Evolutionary conservation across 306 rosid genomes (phyloP).

Genomic region (Corylus americana): DNA sequence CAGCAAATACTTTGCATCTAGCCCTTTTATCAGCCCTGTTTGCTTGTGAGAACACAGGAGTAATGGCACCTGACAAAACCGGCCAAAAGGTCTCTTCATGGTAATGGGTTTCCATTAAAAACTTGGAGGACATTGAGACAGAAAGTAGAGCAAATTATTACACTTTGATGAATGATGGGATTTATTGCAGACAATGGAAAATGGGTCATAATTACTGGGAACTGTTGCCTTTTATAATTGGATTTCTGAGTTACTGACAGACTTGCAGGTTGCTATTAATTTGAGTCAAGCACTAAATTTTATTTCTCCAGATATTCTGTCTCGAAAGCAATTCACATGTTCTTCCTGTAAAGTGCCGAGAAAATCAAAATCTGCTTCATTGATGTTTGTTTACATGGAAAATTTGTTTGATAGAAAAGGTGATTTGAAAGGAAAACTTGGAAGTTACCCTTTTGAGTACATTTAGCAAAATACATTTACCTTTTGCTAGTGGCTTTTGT

Average conservation of each 20-base stretch:
- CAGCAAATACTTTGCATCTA: neutral
- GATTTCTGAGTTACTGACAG: conserved; percentile 12
- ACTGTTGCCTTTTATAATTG: conserved; percentile 11
- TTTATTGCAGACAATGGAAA: conserved; percentile 31
- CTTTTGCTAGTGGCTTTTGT: conserved; percentile 16
- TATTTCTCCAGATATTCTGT: conserved; percentile 13
- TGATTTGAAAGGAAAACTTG: conserved; percentile 16
- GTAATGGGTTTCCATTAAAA: conserved; percentile 40
- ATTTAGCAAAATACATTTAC: neutral
- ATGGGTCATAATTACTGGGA: conserved; percentile 41
- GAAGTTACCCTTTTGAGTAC: conserved; percentile 13
- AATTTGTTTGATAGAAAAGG: conserved; percentile 15
- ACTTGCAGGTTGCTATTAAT: conserved; percentile 26
- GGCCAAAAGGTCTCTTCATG: conserved; percentile 10
- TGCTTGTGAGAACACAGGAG: conserved; percentile 8
- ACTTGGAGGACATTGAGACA: conserved; percentile 13
- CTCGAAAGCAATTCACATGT: conserved; percentile 8
- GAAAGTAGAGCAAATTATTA: neutral
- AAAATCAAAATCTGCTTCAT: conserved; percentile 7
- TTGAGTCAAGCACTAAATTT: conserved; percentile 14
- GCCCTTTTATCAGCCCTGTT: neutral
- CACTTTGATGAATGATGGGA: neutral
- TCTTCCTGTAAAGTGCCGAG: neutral
- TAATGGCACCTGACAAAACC: conserved; percentile 16
- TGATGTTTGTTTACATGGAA: conserved; percentile 31